Conservation (phyloP, 208 protist species). For the Trypanosoma avium region DNA sequence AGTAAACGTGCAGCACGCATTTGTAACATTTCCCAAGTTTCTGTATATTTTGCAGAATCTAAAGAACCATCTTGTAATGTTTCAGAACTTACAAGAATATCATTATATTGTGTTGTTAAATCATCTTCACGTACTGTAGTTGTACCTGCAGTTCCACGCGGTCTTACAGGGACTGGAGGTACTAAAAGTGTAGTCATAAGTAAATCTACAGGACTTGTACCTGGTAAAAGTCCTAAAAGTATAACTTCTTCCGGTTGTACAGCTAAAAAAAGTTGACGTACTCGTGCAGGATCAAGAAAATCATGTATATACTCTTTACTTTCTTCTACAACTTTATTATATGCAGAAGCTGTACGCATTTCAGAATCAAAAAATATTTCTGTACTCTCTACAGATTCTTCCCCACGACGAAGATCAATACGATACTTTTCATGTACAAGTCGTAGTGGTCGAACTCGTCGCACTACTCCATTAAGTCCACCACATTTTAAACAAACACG, state of each 20-base stretch:
- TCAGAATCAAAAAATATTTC: constrained; percentile 40
- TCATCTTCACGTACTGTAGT: constrained; percentile 97
- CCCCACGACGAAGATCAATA: constrained; percentile 65
- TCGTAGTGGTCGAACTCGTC: constrained; percentile 71
- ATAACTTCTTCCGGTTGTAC: constrained; percentile 93
- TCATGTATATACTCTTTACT: constrained; percentile 81
- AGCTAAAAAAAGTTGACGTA: constrained; percentile 89
- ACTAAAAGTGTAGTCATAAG: constrained; percentile 95
- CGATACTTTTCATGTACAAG: constrained; percentile 84
- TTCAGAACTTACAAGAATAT: constrained; percentile 89
- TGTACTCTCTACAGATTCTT: constrained; percentile 50
- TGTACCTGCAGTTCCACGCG: constrained; percentile 86
- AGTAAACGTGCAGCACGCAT: constrained; percentile 84
- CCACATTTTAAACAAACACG: constrained; percentile 94
- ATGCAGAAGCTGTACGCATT: constrained; percentile 43
- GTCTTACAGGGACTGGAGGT: constrained; percentile 97
- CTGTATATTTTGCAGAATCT: constrained; percentile 71
- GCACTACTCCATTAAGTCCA: constrained; percentile 92
- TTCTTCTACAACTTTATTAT: constrained; percentile 59
- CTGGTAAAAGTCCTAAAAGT: constrained; percentile 93
- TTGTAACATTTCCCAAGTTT: constrained; percentile 98
- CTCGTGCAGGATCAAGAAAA: constrained; percentile 93
- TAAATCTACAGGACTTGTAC: constrained; percentile 86
- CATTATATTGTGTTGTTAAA: constrained; percentile 96
- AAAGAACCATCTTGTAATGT: constrained; percentile 77